phyloP scores from a whole-genome alignment of 176 grass and related monocot genomes.

The Aegilops speltoides region DNA sequence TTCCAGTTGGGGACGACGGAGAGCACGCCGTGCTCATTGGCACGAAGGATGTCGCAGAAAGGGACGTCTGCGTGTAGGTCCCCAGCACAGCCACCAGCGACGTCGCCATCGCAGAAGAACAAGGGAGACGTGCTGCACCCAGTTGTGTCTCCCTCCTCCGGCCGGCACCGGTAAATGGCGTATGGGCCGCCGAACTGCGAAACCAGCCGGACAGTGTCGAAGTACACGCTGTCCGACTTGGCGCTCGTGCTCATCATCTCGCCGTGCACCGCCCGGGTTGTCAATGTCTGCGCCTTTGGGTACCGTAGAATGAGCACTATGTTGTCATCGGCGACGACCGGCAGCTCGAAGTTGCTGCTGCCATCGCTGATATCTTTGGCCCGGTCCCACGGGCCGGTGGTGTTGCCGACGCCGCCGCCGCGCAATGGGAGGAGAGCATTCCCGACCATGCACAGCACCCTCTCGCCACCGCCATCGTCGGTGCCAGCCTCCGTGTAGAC shows the following conservation, averaged over 20 bases:
- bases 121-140: conserved; percentile 34
- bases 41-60: conserved; percentile 43
- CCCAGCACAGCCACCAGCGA: conserved; percentile 1
- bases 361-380: background rate
- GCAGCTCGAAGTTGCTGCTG: background rate
- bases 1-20: conserved; percentile 44
- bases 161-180: conserved; percentile 45
- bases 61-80: conserved; percentile 28
- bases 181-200: conserved; percentile 36
- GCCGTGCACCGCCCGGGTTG: background rate
- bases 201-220: conserved; percentile 38
- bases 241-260: background rate
- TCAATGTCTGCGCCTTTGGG: background rate
- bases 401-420: background rate
- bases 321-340: background rate
- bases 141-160: conserved; percentile 12
- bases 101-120: background rate
- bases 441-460: conserved; percentile 54
- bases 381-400: conserved; percentile 33
- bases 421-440: conserved; percentile 41
- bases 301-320: background rate
- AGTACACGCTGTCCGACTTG: conserved; percentile 28
- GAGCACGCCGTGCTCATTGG: background rate
- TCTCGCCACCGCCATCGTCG: conserved; percentile 37
- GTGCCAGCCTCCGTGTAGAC: conserved; percentile 47